phyloP scores from a whole-genome alignment of 495 filamentous ascomycete species.

The Venustampulla echinocandica region DNA sequence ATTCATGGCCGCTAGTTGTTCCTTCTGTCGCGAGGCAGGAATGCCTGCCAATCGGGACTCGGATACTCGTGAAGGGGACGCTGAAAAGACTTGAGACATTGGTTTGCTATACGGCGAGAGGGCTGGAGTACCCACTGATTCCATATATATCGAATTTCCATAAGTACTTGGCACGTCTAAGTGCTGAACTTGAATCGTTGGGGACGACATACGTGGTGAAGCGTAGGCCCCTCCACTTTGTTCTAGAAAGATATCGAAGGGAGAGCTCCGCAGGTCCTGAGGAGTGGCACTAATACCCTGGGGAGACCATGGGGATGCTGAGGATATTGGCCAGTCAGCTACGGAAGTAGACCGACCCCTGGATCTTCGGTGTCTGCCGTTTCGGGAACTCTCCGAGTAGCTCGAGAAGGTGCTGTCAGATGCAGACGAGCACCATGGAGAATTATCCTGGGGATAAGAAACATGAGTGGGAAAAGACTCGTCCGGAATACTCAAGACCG shows the following conservation, averaged over 20 bases:
- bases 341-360: conserved; percentile 16
- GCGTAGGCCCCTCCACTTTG: conserved; percentile 14
- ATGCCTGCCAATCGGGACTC: conserved; percentile 8
- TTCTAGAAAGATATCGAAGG: conserved; percentile 16
- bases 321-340: conserved; percentile 14
- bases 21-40: conserved; percentile 3
- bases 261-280: conserved; percentile 12
- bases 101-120: conserved; percentile 20
- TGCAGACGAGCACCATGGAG: conserved; percentile 38
- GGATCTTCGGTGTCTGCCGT: conserved; percentile 1
- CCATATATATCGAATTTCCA: conserved; percentile 15
- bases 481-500: conserved; percentile 17
- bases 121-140: conserved; percentile 25
- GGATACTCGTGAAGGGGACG: conserved; percentile 13
- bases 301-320: conserved; percentile 3
- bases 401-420: conserved; percentile 43
- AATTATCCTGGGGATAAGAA: conserved; percentile 31
- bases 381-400: conserved; percentile 32
- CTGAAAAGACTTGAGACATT: conserved; percentile 21
- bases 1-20: conserved; percentile 9
- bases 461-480: conserved; percentile 13
- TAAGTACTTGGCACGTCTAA: conserved; percentile 16
- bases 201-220: conserved; percentile 15
- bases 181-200: conserved; percentile 8
- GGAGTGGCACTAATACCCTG: conserved; percentile 4